Evolutionary conservation across 495 filamentous ascomycete species (phyloP).

Genomic region (Aspergillus affinis): DNA sequence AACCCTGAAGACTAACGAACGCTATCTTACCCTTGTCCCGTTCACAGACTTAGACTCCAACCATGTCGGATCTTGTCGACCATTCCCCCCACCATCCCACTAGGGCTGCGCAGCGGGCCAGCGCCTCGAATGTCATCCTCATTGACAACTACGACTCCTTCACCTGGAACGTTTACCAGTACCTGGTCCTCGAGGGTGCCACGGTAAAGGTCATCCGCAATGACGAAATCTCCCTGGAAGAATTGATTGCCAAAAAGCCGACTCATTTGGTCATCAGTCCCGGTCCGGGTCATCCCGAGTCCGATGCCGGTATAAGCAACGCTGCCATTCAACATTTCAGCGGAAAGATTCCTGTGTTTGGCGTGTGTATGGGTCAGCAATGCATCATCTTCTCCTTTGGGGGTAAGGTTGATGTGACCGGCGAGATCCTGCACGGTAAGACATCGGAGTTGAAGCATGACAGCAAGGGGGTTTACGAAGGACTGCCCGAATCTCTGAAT

Average conservation of each 20-base stretch:
- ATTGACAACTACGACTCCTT: conserved; percentile 99
- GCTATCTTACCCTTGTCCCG: background rate
- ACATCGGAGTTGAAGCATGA: conserved; percentile 90
- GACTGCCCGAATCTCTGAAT: conserved; percentile 70
- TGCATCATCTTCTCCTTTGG: conserved; percentile 93
- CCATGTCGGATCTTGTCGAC: conserved; percentile 67
- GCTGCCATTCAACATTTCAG: conserved; percentile 88
- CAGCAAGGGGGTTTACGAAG: conserved; percentile 79
- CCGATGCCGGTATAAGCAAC: conserved; percentile 88
- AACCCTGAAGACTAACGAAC: background rate
- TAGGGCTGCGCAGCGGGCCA: conserved; percentile 63
- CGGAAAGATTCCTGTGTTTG: conserved; percentile 95
- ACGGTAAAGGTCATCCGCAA: conserved; percentile 87
- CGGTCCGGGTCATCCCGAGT: conserved; percentile 86
- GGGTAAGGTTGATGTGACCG: conserved; percentile 86
- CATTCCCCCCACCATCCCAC: conserved; percentile 82
- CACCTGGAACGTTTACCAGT: conserved; percentile 99
- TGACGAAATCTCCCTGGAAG: conserved; percentile 81
- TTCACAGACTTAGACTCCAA: background rate
- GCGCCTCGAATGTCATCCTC: conserved; percentile 85
- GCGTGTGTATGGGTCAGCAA: conserved; percentile 99
- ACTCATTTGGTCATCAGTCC: conserved; percentile 95
- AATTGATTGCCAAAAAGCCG: conserved; percentile 76
- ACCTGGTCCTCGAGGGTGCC: conserved; percentile 90
- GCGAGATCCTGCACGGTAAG: conserved; percentile 96